A percentile compares a stretch with the other conserved stretches of the same genome.
Conservation (phyloP, 345 rosid genomes). For the Rhodamnia argentea region DNA sequence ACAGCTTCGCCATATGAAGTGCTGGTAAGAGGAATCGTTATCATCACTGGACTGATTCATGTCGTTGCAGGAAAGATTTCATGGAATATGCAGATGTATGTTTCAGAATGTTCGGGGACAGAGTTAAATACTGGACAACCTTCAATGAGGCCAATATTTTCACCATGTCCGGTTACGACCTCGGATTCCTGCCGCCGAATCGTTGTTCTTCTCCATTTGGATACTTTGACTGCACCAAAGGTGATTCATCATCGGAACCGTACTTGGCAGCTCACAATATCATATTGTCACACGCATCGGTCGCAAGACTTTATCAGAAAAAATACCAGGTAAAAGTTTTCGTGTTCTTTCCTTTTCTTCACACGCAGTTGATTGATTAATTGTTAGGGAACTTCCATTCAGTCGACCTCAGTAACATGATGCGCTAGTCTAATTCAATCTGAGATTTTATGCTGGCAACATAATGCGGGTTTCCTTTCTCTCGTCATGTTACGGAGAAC, state of each 20-base stretch:
- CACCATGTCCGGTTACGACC: slow-evolving; percentile 18
- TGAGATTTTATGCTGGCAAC: neutral
- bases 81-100: slow-evolving; percentile 28
- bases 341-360: neutral
- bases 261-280: slow-evolving; percentile 52
- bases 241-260: slow-evolving; percentile 59
- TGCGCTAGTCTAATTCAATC: neutral
- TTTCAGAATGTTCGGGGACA: slow-evolving; percentile 33
- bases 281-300: slow-evolving; percentile 59
- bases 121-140: slow-evolving; percentile 32
- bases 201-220: slow-evolving; percentile 27
- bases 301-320: slow-evolving; percentile 39
- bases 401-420: neutral
- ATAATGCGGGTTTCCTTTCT: neutral
- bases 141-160: slow-evolving; percentile 31
- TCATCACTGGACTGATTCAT: neutral
- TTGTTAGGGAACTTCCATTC: neutral
- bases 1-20: neutral
- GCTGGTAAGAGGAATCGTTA: neutral
- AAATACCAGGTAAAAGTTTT: slow-evolving; percentile 40
- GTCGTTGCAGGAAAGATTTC: slow-evolving; percentile 25
- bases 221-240: slow-evolving; percentile 14
- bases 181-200: slow-evolving; percentile 13
- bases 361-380: neutral
- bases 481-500: neutral